These are phyloP conservation scores for Bacterosira constricta DNA, from an alignment of 108 stramenopile genomes.

Conservation along the genomic window DNA sequence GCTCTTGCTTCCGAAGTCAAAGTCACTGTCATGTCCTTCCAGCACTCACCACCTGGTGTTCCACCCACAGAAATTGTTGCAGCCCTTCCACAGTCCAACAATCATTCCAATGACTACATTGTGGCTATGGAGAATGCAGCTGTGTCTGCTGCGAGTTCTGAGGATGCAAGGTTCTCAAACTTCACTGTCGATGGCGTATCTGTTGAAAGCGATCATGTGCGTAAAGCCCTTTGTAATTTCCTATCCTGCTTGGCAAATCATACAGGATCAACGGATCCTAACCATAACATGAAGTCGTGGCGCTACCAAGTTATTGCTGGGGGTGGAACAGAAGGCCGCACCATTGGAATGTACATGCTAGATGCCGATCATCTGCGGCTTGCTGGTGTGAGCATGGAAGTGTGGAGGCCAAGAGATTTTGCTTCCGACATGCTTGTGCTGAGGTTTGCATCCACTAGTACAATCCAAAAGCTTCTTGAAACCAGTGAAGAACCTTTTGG, in stretches of 20 bases:
- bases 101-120: neutral
- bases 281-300: conserved; percentile 8
- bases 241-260: neutral
- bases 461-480: too few relatives aligned
- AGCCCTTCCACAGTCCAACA: conserved; percentile 8
- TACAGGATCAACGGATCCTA: neutral
- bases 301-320: conserved; percentile 3
- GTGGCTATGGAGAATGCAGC: neutral
- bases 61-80: neutral
- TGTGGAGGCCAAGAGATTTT: too few relatives aligned
- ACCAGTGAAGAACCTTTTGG: too few relatives aligned
- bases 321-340: too few relatives aligned
- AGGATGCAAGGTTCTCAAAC: neutral
- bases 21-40: too few relatives aligned
- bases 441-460: too few relatives aligned
- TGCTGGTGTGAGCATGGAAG: too few relatives aligned
- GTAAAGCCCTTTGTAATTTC: neutral
- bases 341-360: too few relatives aligned
- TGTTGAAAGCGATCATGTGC: neutral
- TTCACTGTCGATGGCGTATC: conserved; percentile 1
- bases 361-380: too few relatives aligned
- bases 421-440: too few relatives aligned
- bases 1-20: too few relatives aligned
- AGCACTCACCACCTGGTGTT: neutral
- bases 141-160: neutral